These are phyloP conservation scores for Fusarium equiseti DNA, from an alignment of 2,329 filamentous ascomycete genomes.

Conservation along the genomic window DNA sequence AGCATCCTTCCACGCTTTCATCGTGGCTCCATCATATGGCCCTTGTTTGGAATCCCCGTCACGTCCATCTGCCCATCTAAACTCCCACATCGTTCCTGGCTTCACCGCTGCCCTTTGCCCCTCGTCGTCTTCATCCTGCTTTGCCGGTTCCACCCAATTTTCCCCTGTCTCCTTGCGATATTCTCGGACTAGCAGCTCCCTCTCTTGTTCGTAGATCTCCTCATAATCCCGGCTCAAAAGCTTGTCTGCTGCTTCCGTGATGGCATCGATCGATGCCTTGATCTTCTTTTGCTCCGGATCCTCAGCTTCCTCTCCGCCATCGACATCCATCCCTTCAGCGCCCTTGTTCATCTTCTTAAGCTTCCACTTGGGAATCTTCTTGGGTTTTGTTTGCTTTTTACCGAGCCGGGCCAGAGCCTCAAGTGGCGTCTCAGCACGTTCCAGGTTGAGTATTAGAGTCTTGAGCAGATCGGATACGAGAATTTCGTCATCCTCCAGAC, in stretches of 20 bases:
- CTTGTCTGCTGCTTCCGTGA: slow-evolving; percentile 91
- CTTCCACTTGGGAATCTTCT: slow-evolving; percentile 74
- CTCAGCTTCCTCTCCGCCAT: slow-evolving; percentile 60
- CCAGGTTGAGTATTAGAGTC: slow-evolving; percentile 77
- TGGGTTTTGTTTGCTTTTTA: slow-evolving; percentile 72
- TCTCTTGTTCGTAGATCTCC: slow-evolving; percentile 92
- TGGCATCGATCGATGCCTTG: slow-evolving; percentile 79
- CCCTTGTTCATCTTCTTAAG: slow-evolving; percentile 73
- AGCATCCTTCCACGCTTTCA: slow-evolving; percentile 91
- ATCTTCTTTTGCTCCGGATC: slow-evolving; percentile 77
- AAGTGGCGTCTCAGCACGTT: slow-evolving; percentile 85
- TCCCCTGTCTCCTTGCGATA: slow-evolving; percentile 89
- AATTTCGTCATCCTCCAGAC: slow-evolving; percentile 79
- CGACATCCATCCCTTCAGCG: slow-evolving; percentile 76
- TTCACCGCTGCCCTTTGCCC: slow-evolving; percentile 31
- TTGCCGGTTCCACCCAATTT: slow-evolving; percentile 74
- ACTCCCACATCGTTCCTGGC: slow-evolving; percentile 76
- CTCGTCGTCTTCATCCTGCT: slow-evolving; percentile 37
- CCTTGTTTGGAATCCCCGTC: slow-evolving; percentile 85
- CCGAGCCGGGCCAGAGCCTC: slow-evolving; percentile 88
- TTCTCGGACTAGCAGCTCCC: slow-evolving; percentile 84
- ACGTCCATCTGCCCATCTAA: slow-evolving; percentile 88
- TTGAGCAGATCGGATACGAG: slow-evolving; percentile 80
- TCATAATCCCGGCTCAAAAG: slow-evolving; percentile 84
- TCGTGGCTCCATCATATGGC: slow-evolving; percentile 85